Evolutionary conservation across 768 basidiomycete genomes (phyloP), one percentile per base, ranked within the genome.

Genomic region (Podaxis rugospora): DNA sequence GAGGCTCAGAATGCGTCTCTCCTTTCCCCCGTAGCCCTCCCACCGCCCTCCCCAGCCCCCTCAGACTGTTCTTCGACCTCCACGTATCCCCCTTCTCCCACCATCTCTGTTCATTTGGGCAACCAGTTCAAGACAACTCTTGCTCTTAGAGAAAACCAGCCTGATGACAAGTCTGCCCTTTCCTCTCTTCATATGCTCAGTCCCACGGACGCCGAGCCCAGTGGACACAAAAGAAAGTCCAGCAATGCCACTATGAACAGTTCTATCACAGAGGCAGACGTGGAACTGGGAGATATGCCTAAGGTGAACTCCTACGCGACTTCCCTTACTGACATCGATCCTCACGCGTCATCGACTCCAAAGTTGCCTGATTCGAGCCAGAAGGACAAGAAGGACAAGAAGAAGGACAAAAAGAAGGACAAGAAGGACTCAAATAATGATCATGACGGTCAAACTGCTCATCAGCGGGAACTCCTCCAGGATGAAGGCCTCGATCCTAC

Each of bases 21-120:
- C 14, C 58, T 67, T 53, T 57, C 68, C 14, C 57, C 64, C 14
- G 28, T 66, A 53, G 46, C 62, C 53, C 61, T 61, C 47, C 64
- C 61, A 1, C 64, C 62, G 7, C 49, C 65, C 23, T 66, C 64
- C 16, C 67, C 65, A 2, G 55, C 42, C 13, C 62, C 67, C 35
- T 67, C 70, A 5, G 67, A 69, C 39, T 62, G 67, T 27, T 73
- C 73, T 18, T 71, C 73, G 28, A 53, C 65, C 4, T 71, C 69
- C 9, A 59, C 75, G 23, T 70, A 72, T 0, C 91, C 91, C 0
- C 90, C 91, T 0, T 93, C 91, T 0, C 92, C 91, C 0, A 92
- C 91, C 0, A 78, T 90, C 9, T 90, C 92, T 0, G 82, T 78
- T 2, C 80, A 77, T 14, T 89, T 88, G 2, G 84, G 84, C 0